Evolutionary conservation across 768 basidiomycete genomes (phyloP).

Genomic region (Tephrocybe sp.): DNA sequence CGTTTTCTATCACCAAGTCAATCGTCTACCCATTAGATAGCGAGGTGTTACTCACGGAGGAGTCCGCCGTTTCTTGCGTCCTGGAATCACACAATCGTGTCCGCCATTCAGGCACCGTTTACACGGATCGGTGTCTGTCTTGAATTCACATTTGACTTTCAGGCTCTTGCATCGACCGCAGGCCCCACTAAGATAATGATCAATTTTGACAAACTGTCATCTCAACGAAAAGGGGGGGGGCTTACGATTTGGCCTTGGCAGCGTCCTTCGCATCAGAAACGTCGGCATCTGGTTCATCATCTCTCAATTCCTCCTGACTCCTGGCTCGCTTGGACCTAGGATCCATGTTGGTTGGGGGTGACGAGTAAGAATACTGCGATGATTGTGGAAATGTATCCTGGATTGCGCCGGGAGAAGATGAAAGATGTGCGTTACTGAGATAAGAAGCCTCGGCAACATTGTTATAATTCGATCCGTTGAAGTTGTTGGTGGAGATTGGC

Average conservation of each 20-base stretch:
- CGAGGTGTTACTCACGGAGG: conserved; percentile 58
- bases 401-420: conserved; percentile 26
- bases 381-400: conserved; percentile 25
- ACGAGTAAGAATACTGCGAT: conserved; percentile 20
- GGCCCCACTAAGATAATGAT: conserved; percentile 40
- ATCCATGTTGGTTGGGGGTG: conserved; percentile 12
- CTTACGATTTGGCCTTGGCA: conserved; percentile 44
- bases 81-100: conserved; percentile 77
- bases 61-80: conserved; percentile 74
- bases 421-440: conserved; percentile 4
- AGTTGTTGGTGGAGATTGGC: conserved; percentile 8
- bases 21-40: background rate
- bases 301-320: conserved; percentile 27
- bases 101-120: conserved; percentile 70
- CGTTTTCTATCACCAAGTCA: conserved; percentile 55
- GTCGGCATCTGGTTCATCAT: conserved; percentile 37
- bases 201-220: conserved; percentile 8
- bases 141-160: conserved; percentile 78
- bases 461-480: conserved; percentile 14
- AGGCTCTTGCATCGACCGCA: conserved; percentile 68
- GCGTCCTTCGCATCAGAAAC: conserved; percentile 32
- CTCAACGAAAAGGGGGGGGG: conserved; percentile 1
- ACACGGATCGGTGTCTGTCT: conserved; percentile 68
- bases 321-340: conserved; percentile 38
- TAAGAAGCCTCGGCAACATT: conserved; percentile 4